Evolutionary conservation across 1,139 yeast species (phyloP).

Genomic region (Lodderomyces parapsilosis): DNA sequence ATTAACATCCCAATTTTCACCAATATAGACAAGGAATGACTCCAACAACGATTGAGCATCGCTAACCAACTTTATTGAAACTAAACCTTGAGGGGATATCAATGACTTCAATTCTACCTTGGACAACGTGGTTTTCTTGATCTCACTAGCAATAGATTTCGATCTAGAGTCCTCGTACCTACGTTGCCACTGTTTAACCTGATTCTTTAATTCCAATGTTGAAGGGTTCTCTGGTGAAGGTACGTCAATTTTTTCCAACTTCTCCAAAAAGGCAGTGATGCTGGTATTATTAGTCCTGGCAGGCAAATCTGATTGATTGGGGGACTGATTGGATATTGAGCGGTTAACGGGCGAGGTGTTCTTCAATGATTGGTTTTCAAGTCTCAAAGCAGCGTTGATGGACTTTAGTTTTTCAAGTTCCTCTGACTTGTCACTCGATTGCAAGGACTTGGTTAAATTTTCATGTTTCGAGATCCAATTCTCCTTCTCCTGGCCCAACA

Average conservation of each 20-base stretch:
- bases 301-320: not conserved
- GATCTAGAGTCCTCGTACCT: slow-evolving; percentile 45
- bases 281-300: slow-evolving; percentile 11
- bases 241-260: slow-evolving; percentile 24
- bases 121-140: slow-evolving; percentile 22
- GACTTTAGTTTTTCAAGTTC: slow-evolving; percentile 31
- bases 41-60: slow-evolving; percentile 50
- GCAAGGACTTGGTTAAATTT: slow-evolving; percentile 9
- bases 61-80: slow-evolving; percentile 45
- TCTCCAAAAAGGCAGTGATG: slow-evolving; percentile 29
- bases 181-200: slow-evolving; percentile 44
- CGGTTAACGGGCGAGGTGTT: slow-evolving; percentile 11
- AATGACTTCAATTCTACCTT: slow-evolving; percentile 28
- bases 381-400: slow-evolving; percentile 35
- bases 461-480: slow-evolving; percentile 14
- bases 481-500: slow-evolving; percentile 17
- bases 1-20: slow-evolving; percentile 35
- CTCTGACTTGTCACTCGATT: slow-evolving; percentile 14
- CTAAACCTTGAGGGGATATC: slow-evolving; percentile 40
- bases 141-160: slow-evolving; percentile 22
- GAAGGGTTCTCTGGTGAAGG: slow-evolving; percentile 17
- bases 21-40: slow-evolving; percentile 36
- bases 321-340: slow-evolving; percentile 2
- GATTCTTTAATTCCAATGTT: slow-evolving; percentile 28
- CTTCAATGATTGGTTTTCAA: slow-evolving; percentile 42